Evolutionary conservation across 345 rosid species (phyloP), one percentile per base, ranked within the genome.

Genomic region (Combretum micranthum): DNA sequence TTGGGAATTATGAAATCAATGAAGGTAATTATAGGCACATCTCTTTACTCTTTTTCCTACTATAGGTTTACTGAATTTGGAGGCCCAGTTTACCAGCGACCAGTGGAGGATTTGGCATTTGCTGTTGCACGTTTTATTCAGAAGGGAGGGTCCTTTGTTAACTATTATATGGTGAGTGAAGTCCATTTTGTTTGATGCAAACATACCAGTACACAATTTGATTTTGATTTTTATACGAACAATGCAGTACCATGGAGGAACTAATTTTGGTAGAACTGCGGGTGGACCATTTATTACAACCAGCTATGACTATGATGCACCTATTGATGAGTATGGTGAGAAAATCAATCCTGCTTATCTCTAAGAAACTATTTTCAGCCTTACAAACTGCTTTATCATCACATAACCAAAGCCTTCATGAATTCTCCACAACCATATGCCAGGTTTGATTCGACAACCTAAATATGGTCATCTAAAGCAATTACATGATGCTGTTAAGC

Each of bases 381-480:
- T 46, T 46, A 46, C 4, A 2, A 3, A 18, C 3, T 11, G 53
- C 13, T 50, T 50, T 16, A 20, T 50, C 25, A 22, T 20, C 25
- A 3, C 0, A 50, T 2, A 7, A 47, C 17, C 20, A 47, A 15
- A 47, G 15, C 5, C 6, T 26, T 42, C 13, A 55, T 3, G 0
- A 42, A 12, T 55, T 58, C 57, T 22, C 4, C 1, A 32, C 42
- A 18, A 63, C 56, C 19, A 48, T 44, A 37, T 66, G 48, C 48
- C 53, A 90, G 97, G 97, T 25, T 72, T 91, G 79, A 62, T 69
- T 44, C 83, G 92, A 75, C 85, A 87, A 62, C 96, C 98, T 16
- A 91, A 91, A 64, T 76, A 82, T 53, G 75, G 85, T 48, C 98
- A 88, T 68, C 65, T 88, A 44, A 79, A 76, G 70, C 86, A 79